Conservation (phyloP, 192 early-diverging fungal genomes). For the Dissophora globulifera region DNA sequence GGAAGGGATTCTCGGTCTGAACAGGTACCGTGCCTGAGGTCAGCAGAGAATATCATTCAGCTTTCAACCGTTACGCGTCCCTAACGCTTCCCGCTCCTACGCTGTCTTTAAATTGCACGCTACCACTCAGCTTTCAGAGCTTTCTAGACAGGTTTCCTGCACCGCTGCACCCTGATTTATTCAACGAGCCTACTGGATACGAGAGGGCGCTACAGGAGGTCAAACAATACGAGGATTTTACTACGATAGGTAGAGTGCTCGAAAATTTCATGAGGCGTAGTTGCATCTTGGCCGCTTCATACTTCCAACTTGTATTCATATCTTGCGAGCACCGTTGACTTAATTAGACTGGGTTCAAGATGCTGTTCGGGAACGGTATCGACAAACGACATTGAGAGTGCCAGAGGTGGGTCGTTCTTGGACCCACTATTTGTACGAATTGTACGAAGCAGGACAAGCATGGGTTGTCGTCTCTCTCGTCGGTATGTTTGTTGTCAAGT, state of each 20-base stretch:
- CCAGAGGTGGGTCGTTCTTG: constrained; percentile 57
- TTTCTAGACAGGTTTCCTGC: constrained; percentile 50
- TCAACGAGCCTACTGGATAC: constrained; percentile 54
- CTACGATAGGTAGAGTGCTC: constrained; percentile 64
- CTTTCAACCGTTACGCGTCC: neutral
- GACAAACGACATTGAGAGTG: constrained; percentile 56
- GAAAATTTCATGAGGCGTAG: neutral
- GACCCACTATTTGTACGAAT: constrained; percentile 60
- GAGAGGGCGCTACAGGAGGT: constrained; percentile 62
- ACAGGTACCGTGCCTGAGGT: constrained; percentile 15
- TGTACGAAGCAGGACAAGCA: constrained; percentile 79
- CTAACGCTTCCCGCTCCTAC: neutral
- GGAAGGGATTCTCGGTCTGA: constrained; percentile 35
- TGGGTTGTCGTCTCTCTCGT: constrained; percentile 88
- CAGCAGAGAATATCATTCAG: neutral
- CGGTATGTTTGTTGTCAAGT: no score
- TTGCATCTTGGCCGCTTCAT: no score
- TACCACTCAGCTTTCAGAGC: constrained; percentile 31
- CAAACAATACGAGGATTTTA: constrained; percentile 73
- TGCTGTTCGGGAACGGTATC: constrained; percentile 68
- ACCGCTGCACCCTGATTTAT: constrained; percentile 41
- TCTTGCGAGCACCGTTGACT: no score
- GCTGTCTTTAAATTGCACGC: neutral
- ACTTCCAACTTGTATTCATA: no score
- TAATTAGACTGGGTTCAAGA: constrained; percentile 74